A percentile compares a stretch with the other conserved stretches of the same genome.
phyloP scores from a whole-genome alignment of 2,329 filamentous ascomycete genomes.

The Falciphora oryzae region DNA sequence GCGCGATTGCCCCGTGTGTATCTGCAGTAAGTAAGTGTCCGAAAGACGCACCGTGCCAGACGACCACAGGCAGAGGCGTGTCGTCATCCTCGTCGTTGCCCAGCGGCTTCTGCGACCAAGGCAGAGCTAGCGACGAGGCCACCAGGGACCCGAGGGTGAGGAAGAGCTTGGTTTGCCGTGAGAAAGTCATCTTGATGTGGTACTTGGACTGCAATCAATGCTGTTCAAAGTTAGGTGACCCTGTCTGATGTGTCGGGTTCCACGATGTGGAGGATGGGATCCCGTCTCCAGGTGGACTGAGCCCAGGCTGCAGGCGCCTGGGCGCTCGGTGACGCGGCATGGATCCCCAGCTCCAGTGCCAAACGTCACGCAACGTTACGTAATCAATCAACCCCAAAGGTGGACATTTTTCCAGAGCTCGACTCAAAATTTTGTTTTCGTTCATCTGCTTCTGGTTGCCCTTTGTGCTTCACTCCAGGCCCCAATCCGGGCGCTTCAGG shows the following conservation, averaged over 20 bases:
- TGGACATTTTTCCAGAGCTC: background rate
- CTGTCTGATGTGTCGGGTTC: too few species aligned
- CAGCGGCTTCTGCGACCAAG: conserved; percentile 7
- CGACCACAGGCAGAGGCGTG: conserved; percentile 78
- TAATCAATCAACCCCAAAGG: background rate
- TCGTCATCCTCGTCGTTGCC: conserved; percentile 34
- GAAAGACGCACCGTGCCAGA: conserved; percentile 69
- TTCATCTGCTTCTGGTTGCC: background rate
- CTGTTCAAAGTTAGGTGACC: background rate
- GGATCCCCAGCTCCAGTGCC: too few species aligned
- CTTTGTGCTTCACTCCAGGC: background rate
- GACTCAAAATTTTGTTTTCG: background rate
- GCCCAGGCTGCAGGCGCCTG: background rate
- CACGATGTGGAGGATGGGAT: background rate
- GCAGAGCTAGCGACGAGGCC: conserved; percentile 26
- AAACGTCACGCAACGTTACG: background rate
- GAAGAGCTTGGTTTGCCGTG: conserved; percentile 20
- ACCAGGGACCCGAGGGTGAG: conserved; percentile 27
- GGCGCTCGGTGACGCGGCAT: too few species aligned
- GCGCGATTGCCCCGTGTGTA: background rate
- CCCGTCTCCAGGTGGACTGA: too few species aligned
- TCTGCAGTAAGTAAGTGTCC: background rate
- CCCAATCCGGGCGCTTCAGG: too few species aligned
- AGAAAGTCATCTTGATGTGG: conserved; percentile 21
- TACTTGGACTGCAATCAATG: conserved; percentile 6